Evolutionary conservation across 176 grass and related monocot species (phyloP).

Genomic region (Otatea glauca): DNA sequence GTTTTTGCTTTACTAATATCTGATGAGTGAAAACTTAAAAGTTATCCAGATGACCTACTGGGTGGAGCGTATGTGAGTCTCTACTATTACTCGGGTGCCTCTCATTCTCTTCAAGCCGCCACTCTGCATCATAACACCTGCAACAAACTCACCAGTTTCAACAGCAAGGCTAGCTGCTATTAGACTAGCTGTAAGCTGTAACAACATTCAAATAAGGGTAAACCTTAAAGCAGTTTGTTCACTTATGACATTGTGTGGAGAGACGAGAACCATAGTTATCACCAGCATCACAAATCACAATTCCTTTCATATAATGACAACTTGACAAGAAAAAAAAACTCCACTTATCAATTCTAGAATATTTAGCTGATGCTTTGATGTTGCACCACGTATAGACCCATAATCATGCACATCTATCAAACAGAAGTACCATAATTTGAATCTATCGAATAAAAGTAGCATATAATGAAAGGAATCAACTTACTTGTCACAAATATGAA

Average conservation of each 20-base stretch:
- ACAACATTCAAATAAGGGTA: not conserved
- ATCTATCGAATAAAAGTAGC: slow-evolving; percentile 32
- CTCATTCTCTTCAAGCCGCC: slow-evolving; percentile 61
- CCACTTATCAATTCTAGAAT: not conserved
- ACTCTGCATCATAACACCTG: slow-evolving; percentile 76
- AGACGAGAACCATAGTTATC: not conserved
- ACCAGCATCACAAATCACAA: slow-evolving; percentile 15
- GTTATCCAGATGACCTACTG: slow-evolving; percentile 56
- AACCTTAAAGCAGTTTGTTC: slow-evolving; percentile 8
- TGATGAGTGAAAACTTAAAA: slow-evolving; percentile 14
- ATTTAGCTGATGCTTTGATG: slow-evolving; percentile 13
- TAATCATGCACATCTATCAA: slow-evolving; percentile 33
- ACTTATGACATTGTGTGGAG: slow-evolving; percentile 15
- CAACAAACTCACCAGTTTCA: slow-evolving; percentile 35
- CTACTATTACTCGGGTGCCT: slow-evolving; percentile 71
- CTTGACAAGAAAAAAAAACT: not conserved
- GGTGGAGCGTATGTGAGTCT: slow-evolving; percentile 66
- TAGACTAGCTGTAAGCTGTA: slow-evolving; percentile 24
- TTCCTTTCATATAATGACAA: slow-evolving; percentile 5
- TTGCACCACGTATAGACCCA: slow-evolving; percentile 21
- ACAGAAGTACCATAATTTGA: slow-evolving; percentile 11
- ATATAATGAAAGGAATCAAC: slow-evolving; percentile 21
- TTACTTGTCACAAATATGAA: slow-evolving; percentile 84
- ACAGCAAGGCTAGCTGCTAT: slow-evolving; percentile 24
- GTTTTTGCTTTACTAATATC: slow-evolving; percentile 1